Conservation (phyloP, 257 asterid species). For the Nicotiana attenuata region DNA sequence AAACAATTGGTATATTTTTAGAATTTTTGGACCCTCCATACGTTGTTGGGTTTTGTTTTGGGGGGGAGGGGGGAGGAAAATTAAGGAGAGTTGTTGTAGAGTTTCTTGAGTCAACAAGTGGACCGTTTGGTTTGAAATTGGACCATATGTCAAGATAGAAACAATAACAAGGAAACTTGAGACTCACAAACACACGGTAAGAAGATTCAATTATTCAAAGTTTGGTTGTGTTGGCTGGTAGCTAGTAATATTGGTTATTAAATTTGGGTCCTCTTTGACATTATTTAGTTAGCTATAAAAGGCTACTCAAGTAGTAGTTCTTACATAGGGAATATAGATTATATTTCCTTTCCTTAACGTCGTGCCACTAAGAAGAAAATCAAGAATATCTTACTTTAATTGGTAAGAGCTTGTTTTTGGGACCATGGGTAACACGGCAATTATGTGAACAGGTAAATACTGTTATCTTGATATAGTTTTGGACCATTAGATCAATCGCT, state of each 20-base stretch:
- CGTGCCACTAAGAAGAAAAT: background rate
- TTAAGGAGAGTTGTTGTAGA: background rate
- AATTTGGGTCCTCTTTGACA: background rate
- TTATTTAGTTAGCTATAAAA: background rate
- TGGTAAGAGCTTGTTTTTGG: background rate
- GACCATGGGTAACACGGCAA: background rate
- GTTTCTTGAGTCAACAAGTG: background rate
- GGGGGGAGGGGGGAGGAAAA: background rate
- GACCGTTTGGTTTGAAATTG: slow-evolving; percentile 5
- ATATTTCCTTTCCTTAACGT: background rate
- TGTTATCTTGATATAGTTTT: background rate
- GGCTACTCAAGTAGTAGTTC: background rate
- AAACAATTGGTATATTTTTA: background rate
- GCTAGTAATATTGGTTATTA: background rate
- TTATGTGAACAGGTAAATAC: background rate
- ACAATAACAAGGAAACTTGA: background rate
- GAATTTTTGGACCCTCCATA: background rate
- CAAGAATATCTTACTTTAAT: background rate
- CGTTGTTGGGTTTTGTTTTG: background rate
- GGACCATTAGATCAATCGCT: background rate
- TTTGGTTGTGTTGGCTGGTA: background rate
- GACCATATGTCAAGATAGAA: background rate
- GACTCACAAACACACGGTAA: background rate
- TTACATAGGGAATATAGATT: background rate
- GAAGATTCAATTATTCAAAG: background rate